Percentiles rank a stretch among this genome's conserved stretches.
Conservation (phyloP, 2,329 filamentous ascomycete species). For the Tricladium varicosporioides region DNA sequence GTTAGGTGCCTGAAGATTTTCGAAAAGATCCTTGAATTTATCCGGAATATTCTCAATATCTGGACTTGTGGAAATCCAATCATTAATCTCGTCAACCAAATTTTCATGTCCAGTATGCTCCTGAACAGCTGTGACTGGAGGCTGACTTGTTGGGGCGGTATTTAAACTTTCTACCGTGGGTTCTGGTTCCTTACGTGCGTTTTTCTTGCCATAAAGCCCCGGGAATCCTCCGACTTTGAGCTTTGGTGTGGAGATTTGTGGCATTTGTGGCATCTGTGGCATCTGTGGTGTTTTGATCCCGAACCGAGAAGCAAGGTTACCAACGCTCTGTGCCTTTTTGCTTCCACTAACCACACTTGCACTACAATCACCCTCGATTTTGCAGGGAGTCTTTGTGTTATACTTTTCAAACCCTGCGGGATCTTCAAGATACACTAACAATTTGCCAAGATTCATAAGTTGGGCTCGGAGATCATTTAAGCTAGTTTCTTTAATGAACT, state of each 20-base stretch:
- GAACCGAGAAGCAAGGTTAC: constrained; percentile 8
- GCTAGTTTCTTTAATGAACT: constrained; percentile 6
- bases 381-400: not conserved
- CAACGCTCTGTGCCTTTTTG: not conserved
- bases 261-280: constrained; percentile 7
- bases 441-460: constrained; percentile 10
- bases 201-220: constrained; percentile 6
- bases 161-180: constrained; percentile 5
- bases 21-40: constrained; percentile 9
- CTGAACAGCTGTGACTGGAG: not conserved
- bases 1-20: constrained; percentile 3
- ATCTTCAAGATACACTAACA: constrained; percentile 13
- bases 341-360: not conserved
- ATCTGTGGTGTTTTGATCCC: constrained; percentile 10
- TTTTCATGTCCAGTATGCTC: constrained; percentile 1
- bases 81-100: constrained; percentile 8
- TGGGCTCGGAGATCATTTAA: constrained; percentile 8
- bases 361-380: not conserved
- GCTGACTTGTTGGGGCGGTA: not conserved
- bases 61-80: constrained; percentile 5
- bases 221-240: constrained; percentile 10
- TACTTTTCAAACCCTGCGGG: constrained; percentile 6
- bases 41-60: constrained; percentile 9
- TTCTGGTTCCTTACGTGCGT: constrained; percentile 2
- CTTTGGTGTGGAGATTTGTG: constrained; percentile 9